A percentile compares a stretch with the other conserved stretches of the same genome.
Conservation (phyloP, 2,329 filamentous ascomycete species). For the Trichoderma breve region DNA sequence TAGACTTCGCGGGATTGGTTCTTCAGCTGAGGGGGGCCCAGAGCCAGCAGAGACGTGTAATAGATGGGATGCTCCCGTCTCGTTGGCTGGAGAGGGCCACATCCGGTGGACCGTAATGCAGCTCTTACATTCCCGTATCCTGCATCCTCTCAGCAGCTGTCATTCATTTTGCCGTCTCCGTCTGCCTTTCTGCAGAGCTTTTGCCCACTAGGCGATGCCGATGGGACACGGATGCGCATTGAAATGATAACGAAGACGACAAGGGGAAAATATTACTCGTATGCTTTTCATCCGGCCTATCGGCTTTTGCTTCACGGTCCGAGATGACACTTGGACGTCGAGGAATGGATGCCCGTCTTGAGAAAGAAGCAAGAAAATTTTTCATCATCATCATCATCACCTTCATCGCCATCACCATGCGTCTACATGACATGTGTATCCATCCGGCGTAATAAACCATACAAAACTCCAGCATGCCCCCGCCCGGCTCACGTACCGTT, state of each 20-base stretch:
- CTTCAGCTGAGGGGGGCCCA: neutral
- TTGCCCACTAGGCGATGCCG: conserved; percentile 2
- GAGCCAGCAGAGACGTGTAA: neutral
- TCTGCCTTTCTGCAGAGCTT: neutral
- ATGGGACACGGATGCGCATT: neutral
- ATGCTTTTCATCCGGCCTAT: neutral
- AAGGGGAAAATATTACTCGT: neutral
- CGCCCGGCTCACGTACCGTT: neutral
- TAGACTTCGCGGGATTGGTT: neutral
- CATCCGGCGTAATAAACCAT: conserved; percentile 4
- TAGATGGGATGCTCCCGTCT: neutral
- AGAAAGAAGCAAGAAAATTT: neutral
- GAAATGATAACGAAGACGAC: neutral
- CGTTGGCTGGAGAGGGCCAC: neutral
- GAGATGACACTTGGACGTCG: conserved; percentile 12
- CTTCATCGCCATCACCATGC: neutral
- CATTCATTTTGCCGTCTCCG: neutral
- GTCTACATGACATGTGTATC: conserved; percentile 13
- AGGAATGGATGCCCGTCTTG: neutral
- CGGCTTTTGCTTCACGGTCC: neutral
- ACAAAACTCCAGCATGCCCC: conserved; percentile 9
- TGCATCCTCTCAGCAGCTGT: conserved; percentile 8
- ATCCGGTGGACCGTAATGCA: neutral
- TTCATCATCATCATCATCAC: neutral
- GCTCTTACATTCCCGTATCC: conserved; percentile 5